Conservation (phyloP, 1,284 basidiomycete genomes). For the Austropuccinia psidii region DNA sequence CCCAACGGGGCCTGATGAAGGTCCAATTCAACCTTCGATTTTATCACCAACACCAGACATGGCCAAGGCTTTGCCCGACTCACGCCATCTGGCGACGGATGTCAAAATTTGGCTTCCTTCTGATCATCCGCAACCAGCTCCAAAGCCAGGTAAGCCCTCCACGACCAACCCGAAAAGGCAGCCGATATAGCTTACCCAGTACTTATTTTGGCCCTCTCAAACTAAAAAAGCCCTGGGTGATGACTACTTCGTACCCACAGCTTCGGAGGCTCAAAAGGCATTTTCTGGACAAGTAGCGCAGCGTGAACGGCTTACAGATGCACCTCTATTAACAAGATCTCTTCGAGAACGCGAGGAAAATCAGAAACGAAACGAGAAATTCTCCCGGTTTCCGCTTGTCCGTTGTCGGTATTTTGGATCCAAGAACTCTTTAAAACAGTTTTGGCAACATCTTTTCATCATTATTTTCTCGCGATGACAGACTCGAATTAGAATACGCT, state of each 20-base stretch:
- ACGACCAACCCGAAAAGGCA: too few species aligned
- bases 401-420: constrained; percentile 42
- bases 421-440: background rate
- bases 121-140: constrained; percentile 16
- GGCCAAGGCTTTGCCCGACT: too few species aligned
- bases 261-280: constrained; percentile 64
- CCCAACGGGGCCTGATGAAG: too few species aligned
- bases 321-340: constrained; percentile 64
- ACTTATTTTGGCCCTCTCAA: too few species aligned
- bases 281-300: constrained; percentile 58
- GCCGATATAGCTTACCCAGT: too few species aligned
- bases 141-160: constrained; percentile 30
- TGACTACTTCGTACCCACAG: constrained; percentile 64
- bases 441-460: too few species aligned
- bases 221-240: constrained; percentile 59
- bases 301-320: constrained; percentile 62
- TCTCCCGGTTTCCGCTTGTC: constrained; percentile 64
- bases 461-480: constrained; percentile 46
- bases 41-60: too few species aligned
- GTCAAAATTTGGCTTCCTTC: constrained; percentile 32
- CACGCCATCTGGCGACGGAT: constrained; percentile 7
- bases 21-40: too few species aligned
- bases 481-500: constrained; percentile 72
- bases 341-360: constrained; percentile 59
- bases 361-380: constrained; percentile 52